Conservation (phyloP, 352 stramenopile genomes). For the Globisporangium spiculum region DNA sequence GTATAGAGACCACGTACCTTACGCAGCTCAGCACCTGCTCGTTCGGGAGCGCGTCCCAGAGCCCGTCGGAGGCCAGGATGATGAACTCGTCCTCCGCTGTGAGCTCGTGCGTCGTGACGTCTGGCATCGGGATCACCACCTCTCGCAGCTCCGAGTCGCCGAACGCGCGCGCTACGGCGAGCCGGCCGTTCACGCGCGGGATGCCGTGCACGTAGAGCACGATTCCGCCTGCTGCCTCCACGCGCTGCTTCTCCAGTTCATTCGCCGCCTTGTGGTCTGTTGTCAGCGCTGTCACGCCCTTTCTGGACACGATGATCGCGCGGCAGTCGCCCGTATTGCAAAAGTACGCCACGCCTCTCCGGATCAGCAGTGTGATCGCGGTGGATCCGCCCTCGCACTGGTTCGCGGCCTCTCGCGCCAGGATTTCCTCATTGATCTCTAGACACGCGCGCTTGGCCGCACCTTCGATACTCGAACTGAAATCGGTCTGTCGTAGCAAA, state of each 20-base stretch:
- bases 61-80: slow-evolving; percentile 67
- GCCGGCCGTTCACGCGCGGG: slow-evolving; percentile 59
- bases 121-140: slow-evolving; percentile 59
- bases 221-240: slow-evolving; percentile 67
- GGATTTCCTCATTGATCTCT: slow-evolving; percentile 68
- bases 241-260: slow-evolving; percentile 54
- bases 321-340: slow-evolving; percentile 82
- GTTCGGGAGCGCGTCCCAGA: slow-evolving; percentile 76
- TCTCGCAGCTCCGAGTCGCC: slow-evolving; percentile 60
- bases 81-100: slow-evolving; percentile 66
- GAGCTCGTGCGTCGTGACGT: slow-evolving; percentile 54
- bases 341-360: slow-evolving; percentile 40
- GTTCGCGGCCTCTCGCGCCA: slow-evolving; percentile 42
- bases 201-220: slow-evolving; percentile 77
- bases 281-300: slow-evolving; percentile 44
- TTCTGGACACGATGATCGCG: slow-evolving; percentile 51
- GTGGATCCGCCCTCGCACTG: slow-evolving; percentile 63
- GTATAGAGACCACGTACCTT: slow-evolving; percentile 25
- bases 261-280: slow-evolving; percentile 79
- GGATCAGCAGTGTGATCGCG: slow-evolving; percentile 57
- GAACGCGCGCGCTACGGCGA: slow-evolving; percentile 71
- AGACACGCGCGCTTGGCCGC: slow-evolving; percentile 44
- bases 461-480: slow-evolving; percentile 33
- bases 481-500: slow-evolving; percentile 54
- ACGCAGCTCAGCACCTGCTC: slow-evolving; percentile 62